phyloP scores from a whole-genome alignment of 169 alveolate species.

The Eimeria sp. region DNA sequence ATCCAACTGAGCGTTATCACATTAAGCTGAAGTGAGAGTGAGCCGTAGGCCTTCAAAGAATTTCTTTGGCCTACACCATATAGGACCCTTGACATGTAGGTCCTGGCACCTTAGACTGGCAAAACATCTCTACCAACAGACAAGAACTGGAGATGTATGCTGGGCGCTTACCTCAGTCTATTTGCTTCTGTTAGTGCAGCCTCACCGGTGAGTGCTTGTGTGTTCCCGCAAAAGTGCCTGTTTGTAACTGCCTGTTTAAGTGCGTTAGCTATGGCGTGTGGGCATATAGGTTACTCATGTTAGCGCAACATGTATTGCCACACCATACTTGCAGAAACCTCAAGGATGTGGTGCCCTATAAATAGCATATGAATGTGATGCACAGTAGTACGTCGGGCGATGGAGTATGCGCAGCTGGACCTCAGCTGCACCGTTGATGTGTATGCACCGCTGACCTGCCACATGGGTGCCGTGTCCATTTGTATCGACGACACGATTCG shows the following conservation, averaged over 20 bases:
- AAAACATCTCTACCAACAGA: neutral
- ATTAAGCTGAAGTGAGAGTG: neutral
- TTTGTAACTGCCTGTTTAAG: neutral
- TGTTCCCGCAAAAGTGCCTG: neutral
- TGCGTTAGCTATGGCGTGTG: neutral
- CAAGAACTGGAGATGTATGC: neutral
- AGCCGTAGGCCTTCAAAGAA: neutral
- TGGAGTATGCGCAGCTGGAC: neutral
- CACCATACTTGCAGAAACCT: neutral
- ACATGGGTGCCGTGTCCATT: slow-evolving; percentile 82
- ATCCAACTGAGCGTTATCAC: neutral
- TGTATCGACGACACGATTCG: neutral
- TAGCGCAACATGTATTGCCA: neutral
- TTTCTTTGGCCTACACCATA: neutral
- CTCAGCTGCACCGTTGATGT: neutral
- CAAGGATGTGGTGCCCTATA: neutral
- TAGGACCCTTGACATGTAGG: neutral
- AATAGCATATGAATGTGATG: neutral
- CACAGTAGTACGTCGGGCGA: neutral
- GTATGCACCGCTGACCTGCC: slow-evolving; percentile 50
- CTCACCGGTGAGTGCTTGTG: neutral
- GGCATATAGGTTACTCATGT: neutral
- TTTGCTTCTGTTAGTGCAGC: neutral
- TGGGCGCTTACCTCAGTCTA: neutral
- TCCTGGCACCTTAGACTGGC: neutral